Base-by-base conservation (phyloP, 1,284 basidiomycete species). In the Microbotryum silenes-acaulis region DNA sequence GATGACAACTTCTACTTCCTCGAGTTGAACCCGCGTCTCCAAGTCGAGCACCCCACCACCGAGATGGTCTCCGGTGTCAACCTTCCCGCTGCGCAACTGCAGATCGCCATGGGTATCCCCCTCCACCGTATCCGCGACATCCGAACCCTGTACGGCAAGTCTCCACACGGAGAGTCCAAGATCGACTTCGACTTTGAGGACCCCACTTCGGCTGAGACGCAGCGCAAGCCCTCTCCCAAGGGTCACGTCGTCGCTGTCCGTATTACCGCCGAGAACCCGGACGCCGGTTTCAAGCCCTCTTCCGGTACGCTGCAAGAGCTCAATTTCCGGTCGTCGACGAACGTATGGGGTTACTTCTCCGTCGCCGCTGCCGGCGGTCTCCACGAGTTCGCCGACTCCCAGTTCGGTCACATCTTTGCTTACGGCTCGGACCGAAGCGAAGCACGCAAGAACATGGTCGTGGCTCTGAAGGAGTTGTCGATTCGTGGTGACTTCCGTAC, bases 51-150 rank as follows among this genome's bases (percentile, higher is more conserved):
- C 76, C 96, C 96, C 21, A 98, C 96, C 21, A 99, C 96, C 29
- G 96, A 99, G 78, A 99, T 98, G 92, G 96, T 98, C 42, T 88
- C 89, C 9, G 94, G 96, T 23, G 94, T 98, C 77, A 97, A 97
- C 78, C 85, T 99, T 61, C 96, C 96, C 27, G 93, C 93, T 57
- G 90, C 94, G 25, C 96, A 99, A 77, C 84, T 98, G 52, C 93
- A 97, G 77, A 82, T 99, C 66, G 91, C 96, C 46, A 98, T 99
- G 96, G 96, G 96, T 79, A 84, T 98, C 63, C 93, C 96, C 46
- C 82, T 99, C 49, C 89, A 97, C 77, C 86, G 89, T 64, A 97
- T 98, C 70, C 86, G 90, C 49, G 91, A 97, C 75, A 98, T 99
- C 74, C 88, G 96, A 66, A 89, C 89, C 65, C 83, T 99, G 48